A percentile compares a stretch with the other conserved stretches of the same genome.
These are phyloP conservation scores for Xerocomellus chrysenteron DNA, from an alignment of 768 basidiomycete species.

Conservation along the genomic window DNA sequence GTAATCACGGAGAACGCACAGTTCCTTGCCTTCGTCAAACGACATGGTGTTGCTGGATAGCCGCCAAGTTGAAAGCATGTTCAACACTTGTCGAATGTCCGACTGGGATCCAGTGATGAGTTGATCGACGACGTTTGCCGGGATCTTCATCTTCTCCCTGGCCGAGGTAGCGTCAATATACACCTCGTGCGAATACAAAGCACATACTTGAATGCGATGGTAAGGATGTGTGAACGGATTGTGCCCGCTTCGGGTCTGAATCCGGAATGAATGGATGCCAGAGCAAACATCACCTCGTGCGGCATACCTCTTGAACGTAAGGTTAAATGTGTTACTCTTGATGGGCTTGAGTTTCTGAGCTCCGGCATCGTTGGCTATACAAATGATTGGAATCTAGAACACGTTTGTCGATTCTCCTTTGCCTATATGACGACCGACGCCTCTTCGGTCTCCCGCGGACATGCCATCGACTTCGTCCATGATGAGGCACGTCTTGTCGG, in stretches of 20 bases:
- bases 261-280: not conserved
- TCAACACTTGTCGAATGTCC: conserved; percentile 95
- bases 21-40: conserved; percentile 87
- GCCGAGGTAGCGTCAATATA: not conserved
- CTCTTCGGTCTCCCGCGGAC: conserved; percentile 96
- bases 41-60: conserved; percentile 78
- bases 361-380: conserved; percentile 89
- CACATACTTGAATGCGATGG: conserved; percentile 85
- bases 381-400: conserved; percentile 87
- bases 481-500: conserved; percentile 82
- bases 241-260: conserved; percentile 71
- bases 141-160: conserved; percentile 93
- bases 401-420: not conserved
- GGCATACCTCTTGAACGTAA: conserved; percentile 75
- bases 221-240: conserved; percentile 84
- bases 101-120: conserved; percentile 87
- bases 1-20: conserved; percentile 55
- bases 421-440: conserved; percentile 55
- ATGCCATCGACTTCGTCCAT: conserved; percentile 99
- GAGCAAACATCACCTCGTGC: not conserved
- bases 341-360: conserved; percentile 94
- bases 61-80: conserved; percentile 98
- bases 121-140: conserved; percentile 88
- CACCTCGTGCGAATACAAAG: not conserved
- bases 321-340: conserved; percentile 61